Base-by-base conservation (phyloP, 805 yeast species). In the Jamesozyma rosinii region DNA sequence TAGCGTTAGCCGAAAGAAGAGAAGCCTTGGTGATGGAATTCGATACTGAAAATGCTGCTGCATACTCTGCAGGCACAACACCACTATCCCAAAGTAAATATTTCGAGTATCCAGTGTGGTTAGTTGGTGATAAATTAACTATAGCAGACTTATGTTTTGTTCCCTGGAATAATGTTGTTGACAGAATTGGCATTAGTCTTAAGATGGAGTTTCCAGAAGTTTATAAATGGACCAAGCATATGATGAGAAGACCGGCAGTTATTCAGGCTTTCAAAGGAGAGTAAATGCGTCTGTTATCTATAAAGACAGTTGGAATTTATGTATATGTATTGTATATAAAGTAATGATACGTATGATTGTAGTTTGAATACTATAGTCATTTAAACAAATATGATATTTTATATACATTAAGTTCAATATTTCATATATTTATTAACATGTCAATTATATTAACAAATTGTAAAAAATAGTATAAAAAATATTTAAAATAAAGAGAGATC, bases 161-260 rank as follows among this genome's bases (percentile, higher is more conserved):
- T 20, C 95, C 97, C 11, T 89, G 97, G 97, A 89, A 89, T 63
- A 88, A 88, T 57, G 95, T 89, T 17, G 95, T 89, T 42, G 95
- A 85, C 61, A 72, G 95, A 56, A 83, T 89, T 44, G 96, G 96
- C 5, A 86, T 89, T 49, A 86, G 84, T 56, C 75, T 89, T 55
- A 82, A 83, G 61, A 74, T 76, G 24, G 97, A 89, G 62, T 87
- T 83, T 59, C 96, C 96, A 1, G 97, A 88, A 66, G 96, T 88
- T 38, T 88, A 85, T 69, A 86, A 85, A 63, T 89, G 96, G 96
- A 89, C 96, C 13, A 82, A 83, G 60, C 81, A 80, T 55, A 86
- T 88, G 95, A 84, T 88, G 95, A 77, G 90, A 64, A 76, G 97
- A 56, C 95, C 95, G 3, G 88, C 92, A 2, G 96, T 88, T 29